These are phyloP conservation scores for Ustilago trichophora DNA, from an alignment of 1,284 basidiomycete species.

Conservation along the genomic window DNA sequence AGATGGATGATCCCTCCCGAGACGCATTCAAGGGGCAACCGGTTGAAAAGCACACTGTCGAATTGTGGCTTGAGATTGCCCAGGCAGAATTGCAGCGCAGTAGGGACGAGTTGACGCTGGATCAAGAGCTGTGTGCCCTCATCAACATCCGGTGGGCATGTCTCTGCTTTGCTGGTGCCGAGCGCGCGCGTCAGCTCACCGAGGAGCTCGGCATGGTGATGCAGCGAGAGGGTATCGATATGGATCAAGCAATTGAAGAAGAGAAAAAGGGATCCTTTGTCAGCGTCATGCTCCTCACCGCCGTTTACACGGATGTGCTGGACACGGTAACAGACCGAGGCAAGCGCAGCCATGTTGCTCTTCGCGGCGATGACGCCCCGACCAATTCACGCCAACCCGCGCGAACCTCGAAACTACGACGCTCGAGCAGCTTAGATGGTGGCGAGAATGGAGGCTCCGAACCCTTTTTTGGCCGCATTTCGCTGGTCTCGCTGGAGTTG, in stretches of 20 bases:
- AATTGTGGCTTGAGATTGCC: constrained; percentile 45
- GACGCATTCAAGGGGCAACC: constrained; percentile 29
- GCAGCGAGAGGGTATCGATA: constrained; percentile 30
- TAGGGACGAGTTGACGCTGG: constrained; percentile 25
- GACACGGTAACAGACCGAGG: constrained; percentile 34
- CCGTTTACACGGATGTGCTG: constrained; percentile 40
- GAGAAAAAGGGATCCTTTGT: constrained; percentile 38
- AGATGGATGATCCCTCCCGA: constrained; percentile 32
- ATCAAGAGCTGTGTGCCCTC: constrained; percentile 40
- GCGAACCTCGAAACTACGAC: too few species aligned
- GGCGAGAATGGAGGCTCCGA: too few species aligned
- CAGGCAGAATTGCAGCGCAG: constrained; percentile 28
- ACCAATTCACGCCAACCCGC: too few species aligned
- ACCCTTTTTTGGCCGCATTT: constrained; percentile 40
- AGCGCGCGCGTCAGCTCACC: constrained; percentile 27
- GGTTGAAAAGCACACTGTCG: constrained; percentile 33
- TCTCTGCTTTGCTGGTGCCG: constrained; percentile 44
- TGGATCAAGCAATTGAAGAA: constrained; percentile 31
- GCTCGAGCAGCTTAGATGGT: too few species aligned
- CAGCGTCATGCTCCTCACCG: constrained; percentile 37
- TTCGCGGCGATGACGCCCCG: too few species aligned
- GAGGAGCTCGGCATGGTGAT: constrained; percentile 44
- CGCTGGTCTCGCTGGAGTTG: constrained; percentile 34
- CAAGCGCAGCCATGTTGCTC: constrained; percentile 24
- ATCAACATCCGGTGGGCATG: constrained; percentile 44